phyloP scores from a whole-genome alignment of 1,284 basidiomycete species.

The Leccinum angustisporum region DNA sequence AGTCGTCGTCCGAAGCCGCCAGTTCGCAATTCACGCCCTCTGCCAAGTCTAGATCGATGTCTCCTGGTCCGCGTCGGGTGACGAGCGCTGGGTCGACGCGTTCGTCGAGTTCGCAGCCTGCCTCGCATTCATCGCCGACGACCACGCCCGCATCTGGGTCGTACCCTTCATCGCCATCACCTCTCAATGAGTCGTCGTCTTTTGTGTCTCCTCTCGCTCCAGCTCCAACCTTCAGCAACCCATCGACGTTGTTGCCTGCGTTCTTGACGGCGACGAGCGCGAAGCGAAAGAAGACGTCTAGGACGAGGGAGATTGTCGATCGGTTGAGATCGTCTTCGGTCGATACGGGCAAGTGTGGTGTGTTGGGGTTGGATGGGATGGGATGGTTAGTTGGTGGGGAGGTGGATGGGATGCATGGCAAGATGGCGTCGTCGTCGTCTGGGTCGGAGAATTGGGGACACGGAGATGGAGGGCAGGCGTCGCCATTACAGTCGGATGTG shows the following conservation, averaged over 20 bases:
- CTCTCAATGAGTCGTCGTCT: background rate
- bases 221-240: background rate
- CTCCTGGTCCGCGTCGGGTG: constrained; percentile 16
- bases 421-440: background rate
- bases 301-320: constrained; percentile 32
- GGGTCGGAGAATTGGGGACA: constrained; percentile 11
- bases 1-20: background rate
- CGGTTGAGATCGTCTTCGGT: constrained; percentile 27
- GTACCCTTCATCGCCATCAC: constrained; percentile 15
- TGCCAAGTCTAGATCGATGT: constrained; percentile 18
- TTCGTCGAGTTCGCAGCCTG: constrained; percentile 12
- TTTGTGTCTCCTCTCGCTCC: background rate
- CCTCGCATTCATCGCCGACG: constrained; percentile 12
- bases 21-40: constrained; percentile 1
- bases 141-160: constrained; percentile 13
- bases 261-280: constrained; percentile 21
- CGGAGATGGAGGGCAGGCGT: constrained; percentile 1
- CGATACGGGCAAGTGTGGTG: constrained; percentile 19
- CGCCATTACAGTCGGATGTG: background rate
- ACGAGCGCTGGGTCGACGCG: constrained; percentile 3
- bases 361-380: constrained; percentile 8
- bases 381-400: constrained; percentile 23
- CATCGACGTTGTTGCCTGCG: constrained; percentile 22
- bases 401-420: constrained; percentile 6
- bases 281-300: constrained; percentile 30